These are phyloP conservation scores for Citrus cavaleriei DNA, from an alignment of 345 rosid genomes.

Conservation along the genomic window DNA sequence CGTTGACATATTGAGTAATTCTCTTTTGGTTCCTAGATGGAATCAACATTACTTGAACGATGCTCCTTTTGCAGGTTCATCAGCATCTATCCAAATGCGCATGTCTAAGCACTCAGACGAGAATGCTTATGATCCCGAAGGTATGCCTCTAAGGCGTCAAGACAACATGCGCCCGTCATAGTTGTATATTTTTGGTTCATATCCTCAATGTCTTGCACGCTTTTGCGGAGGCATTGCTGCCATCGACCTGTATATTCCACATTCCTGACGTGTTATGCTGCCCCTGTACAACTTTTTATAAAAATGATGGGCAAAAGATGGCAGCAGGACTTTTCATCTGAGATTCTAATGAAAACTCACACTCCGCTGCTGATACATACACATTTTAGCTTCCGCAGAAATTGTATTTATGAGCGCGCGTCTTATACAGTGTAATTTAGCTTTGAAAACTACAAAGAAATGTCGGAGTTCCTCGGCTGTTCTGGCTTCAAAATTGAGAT, in stretches of 20 bases:
- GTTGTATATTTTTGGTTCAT: constrained; percentile 11
- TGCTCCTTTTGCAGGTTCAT: constrained; percentile 39
- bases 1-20: background rate
- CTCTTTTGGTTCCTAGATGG: constrained; percentile 12
- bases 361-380: background rate
- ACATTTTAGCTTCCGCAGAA: background rate
- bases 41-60: constrained; percentile 12
- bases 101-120: constrained; percentile 44
- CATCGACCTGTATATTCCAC: constrained; percentile 15
- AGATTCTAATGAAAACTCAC: background rate
- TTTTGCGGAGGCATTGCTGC: constrained; percentile 19
- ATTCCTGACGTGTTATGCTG: constrained; percentile 9
- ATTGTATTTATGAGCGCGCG: constrained; percentile 2
- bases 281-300: constrained; percentile 7
- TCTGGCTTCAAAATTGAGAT: background rate
- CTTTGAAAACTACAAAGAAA: constrained; percentile 2
- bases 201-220: constrained; percentile 8
- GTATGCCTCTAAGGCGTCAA: constrained; percentile 56
- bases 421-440: constrained; percentile 1
- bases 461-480: background rate
- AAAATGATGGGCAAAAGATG: background rate
- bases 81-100: constrained; percentile 30
- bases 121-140: constrained; percentile 40
- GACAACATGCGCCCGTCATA: constrained; percentile 39
- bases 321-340: background rate